Conservation (phyloP, 2,329 filamentous ascomycete genomes). For the Colletotrichum camelliae region DNA sequence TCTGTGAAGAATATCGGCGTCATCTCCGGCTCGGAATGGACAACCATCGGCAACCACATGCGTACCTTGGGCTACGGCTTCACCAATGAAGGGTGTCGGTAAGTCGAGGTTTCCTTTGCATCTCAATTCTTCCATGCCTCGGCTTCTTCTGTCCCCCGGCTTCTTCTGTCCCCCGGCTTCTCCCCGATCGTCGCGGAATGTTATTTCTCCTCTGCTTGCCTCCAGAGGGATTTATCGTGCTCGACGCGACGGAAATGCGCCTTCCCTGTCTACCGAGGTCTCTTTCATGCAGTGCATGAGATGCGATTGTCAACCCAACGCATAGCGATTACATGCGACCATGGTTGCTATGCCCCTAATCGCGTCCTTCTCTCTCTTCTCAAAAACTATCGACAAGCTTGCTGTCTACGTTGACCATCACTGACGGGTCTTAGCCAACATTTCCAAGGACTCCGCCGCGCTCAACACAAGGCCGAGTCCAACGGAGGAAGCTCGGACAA, state of each 20-base stretch:
- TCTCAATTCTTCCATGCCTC: background rate
- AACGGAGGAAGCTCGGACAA: conserved; percentile 38
- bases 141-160: background rate
- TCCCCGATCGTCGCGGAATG: background rate
- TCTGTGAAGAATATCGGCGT: conserved; percentile 68
- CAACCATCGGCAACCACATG: conserved; percentile 66
- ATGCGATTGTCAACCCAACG: background rate
- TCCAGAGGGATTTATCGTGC: background rate
- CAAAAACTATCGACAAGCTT: background rate
- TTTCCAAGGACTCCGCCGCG: conserved; percentile 63
- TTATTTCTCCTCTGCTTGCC: background rate
- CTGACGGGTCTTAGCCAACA: conserved; percentile 56
- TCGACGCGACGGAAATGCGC: background rate
- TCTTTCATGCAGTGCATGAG: background rate
- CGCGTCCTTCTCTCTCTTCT: background rate
- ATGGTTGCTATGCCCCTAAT: background rate
- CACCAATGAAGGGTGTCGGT: conserved; percentile 70
- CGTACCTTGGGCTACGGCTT: conserved; percentile 64
- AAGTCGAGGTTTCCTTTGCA: conserved; percentile 35
- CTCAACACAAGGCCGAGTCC: conserved; percentile 57
- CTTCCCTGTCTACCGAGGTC: background rate
- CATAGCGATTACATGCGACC: background rate
- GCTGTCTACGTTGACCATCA: background rate
- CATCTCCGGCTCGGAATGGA: conserved; percentile 68
- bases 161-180: background rate